Conservation (phyloP, 768 basidiomycete species). For the Rhodotorula paludigena region DNA sequence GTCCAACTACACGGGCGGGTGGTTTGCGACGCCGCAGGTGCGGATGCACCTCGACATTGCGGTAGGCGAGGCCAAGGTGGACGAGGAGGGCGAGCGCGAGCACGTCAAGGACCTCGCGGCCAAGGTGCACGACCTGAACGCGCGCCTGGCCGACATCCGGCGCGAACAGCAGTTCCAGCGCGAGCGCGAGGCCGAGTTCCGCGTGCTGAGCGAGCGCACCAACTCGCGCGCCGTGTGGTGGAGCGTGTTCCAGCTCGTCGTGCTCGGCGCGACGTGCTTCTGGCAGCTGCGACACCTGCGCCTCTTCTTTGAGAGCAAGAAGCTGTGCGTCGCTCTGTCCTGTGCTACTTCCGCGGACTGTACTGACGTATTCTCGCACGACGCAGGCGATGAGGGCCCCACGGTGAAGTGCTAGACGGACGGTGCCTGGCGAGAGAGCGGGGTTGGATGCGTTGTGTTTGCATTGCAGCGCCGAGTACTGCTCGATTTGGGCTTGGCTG, state of each 20-base stretch:
- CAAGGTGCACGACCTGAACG: conserved; percentile 86
- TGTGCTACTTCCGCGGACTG: background rate
- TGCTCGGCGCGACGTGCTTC: conserved; percentile 74
- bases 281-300: conserved; percentile 93
- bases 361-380: background rate
- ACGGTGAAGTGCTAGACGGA: no score
- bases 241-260: conserved; percentile 75
- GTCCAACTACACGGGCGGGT: conserved; percentile 68
- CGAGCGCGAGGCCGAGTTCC: conserved; percentile 84
- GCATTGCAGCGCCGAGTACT: no score
- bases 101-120: conserved; percentile 75
- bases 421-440: no score
- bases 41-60: conserved; percentile 91
- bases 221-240: conserved; percentile 96
- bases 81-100: conserved; percentile 77
- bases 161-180: conserved; percentile 97
- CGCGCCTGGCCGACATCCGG: conserved; percentile 84
- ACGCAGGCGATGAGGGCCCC: background rate
- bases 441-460: no score
- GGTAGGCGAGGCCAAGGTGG: conserved; percentile 78
- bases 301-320: conserved; percentile 51
- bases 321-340: conserved; percentile 31
- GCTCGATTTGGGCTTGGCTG: no score
- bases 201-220: conserved; percentile 79
- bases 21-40: conserved; percentile 61